Conservation (phyloP, 169 alveolate genomes). For the Theileria orientalis region DNA sequence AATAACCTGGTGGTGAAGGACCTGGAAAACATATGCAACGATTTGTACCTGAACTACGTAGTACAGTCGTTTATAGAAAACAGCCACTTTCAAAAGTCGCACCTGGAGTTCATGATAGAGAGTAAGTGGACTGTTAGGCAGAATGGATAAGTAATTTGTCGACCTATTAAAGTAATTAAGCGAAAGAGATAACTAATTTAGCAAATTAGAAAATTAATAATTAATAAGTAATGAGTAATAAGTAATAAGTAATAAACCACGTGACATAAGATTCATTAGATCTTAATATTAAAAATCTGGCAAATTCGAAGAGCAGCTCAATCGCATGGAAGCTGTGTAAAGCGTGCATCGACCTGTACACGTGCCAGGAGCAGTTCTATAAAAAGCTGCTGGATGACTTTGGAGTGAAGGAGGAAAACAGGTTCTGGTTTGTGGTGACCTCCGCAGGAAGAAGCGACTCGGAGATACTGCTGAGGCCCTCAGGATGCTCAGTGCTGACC, state of each 20-base stretch:
- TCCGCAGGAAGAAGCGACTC: neutral
- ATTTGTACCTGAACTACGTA: slow-evolving; percentile 37
- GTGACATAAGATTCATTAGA: no score
- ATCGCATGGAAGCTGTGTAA: slow-evolving; percentile 49
- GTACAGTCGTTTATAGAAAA: slow-evolving; percentile 40
- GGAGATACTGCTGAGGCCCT: slow-evolving; percentile 20
- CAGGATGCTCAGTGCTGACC: slow-evolving; percentile 47
- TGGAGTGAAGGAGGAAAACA: slow-evolving; percentile 4
- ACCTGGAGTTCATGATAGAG: slow-evolving; percentile 29
- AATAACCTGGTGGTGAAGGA: slow-evolving; percentile 12
- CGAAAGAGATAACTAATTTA: neutral
- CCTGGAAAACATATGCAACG: slow-evolving; percentile 28
- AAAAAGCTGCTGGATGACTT: slow-evolving; percentile 33
- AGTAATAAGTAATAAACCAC: no score
- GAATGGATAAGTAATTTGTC: neutral
- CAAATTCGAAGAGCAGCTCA: slow-evolving; percentile 2
- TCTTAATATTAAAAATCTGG: slow-evolving; percentile 18
- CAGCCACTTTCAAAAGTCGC: slow-evolving; percentile 33
- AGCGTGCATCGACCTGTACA: slow-evolving; percentile 29
- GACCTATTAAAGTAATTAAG: neutral
- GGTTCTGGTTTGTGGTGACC: neutral
- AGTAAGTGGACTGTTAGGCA: neutral
- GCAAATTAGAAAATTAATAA: no score
- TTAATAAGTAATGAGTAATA: no score
- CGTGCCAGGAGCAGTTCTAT: slow-evolving; percentile 39